phyloP scores from a whole-genome alignment of 2,329 filamentous ascomycete species.

The Dissoconium aciculare region DNA sequence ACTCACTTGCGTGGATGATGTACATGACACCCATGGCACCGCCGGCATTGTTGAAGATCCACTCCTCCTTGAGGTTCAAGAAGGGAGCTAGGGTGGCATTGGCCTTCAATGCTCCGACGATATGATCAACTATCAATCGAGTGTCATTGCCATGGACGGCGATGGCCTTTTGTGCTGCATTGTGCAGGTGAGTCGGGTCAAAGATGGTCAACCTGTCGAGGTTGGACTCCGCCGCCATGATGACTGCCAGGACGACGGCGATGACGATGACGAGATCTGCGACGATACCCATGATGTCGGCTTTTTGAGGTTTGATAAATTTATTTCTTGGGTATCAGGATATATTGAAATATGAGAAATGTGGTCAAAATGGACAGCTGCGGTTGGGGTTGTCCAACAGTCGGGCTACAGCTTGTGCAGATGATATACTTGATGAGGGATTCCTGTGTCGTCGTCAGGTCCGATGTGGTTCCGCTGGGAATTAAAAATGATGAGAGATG shows the following conservation, averaged over 20 bases:
- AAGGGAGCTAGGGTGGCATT: slow-evolving; percentile 29
- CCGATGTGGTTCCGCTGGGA: too few species aligned
- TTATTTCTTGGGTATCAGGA: too few species aligned
- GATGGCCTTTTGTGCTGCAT: slow-evolving; percentile 52
- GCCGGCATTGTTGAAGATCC: slow-evolving; percentile 85
- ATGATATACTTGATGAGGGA: too few species aligned
- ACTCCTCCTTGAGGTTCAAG: slow-evolving; percentile 60
- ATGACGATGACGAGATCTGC: slow-evolving; percentile 34
- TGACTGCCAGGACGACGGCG: slow-evolving; percentile 39
- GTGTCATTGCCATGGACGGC: slow-evolving; percentile 62
- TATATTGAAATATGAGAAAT: too few species aligned
- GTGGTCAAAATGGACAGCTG: too few species aligned
- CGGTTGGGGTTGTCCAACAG: too few species aligned
- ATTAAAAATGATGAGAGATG: too few species aligned
- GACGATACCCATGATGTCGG: too few species aligned
- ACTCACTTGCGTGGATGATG: slow-evolving; percentile 68
- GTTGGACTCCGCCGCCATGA: slow-evolving; percentile 44
- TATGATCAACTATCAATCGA: slow-evolving; percentile 49
- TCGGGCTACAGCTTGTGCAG: too few species aligned
- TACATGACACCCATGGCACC: slow-evolving; percentile 89
- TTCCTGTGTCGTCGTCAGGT: too few species aligned
- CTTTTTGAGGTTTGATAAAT: too few species aligned
- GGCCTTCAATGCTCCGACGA: slow-evolving; percentile 50
- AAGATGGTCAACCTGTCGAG: slow-evolving; percentile 55
- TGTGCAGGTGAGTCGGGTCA: slow-evolving; percentile 50